Evolutionary conservation across 176 grass and related monocot genomes (phyloP), one percentile per base, ranked within the genome.

Genomic region (Bothriochloa decipiens): DNA sequence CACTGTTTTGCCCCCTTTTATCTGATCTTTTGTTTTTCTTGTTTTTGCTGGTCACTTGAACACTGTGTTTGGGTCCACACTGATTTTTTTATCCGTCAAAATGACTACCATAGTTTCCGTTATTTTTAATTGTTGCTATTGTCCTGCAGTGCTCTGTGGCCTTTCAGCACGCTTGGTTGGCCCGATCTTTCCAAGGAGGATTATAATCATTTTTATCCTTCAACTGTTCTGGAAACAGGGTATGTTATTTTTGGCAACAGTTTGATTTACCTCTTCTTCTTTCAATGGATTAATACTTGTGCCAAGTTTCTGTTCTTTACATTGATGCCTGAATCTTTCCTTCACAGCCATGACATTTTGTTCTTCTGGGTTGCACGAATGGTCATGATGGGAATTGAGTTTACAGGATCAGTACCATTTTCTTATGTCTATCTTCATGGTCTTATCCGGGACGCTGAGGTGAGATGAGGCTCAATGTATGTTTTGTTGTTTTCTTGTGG

Each of bases 341-440:
- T 88, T 79, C 25, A 88, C 83, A 98, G 96, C 18, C 96, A 98
- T 87, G 96, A 98, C 82, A 98, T 98, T 89, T 87, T 98, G 81
- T 98, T 98, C 84, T 98, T 98, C 84, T 98, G 96, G 96, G 96
- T 98, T 76, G 93, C 96, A 81, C 87, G 96, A 80, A 98, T 98
- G 96, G 89, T 98, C 58, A 98, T 98, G 96, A 98, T 98, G 96
- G 93, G 93, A 42, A 93, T 98, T 78, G 91, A 98, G 75, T 93
- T 98, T 82, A 98, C 96, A 71, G 93, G 96, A 76, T 84, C 82
- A 45, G 85, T 90, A 29, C 96, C 93, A 29, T 98, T 98, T 82
- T 94, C 96, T 74, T 95, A 95, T 92, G 91, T 95, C 79, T 98
- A 98, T 91, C 83, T 98, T 69, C 96, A 98, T 85, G 96, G 96